Conservation (phyloP, 129 eudicot species). For the Lactuca sativa region DNA sequence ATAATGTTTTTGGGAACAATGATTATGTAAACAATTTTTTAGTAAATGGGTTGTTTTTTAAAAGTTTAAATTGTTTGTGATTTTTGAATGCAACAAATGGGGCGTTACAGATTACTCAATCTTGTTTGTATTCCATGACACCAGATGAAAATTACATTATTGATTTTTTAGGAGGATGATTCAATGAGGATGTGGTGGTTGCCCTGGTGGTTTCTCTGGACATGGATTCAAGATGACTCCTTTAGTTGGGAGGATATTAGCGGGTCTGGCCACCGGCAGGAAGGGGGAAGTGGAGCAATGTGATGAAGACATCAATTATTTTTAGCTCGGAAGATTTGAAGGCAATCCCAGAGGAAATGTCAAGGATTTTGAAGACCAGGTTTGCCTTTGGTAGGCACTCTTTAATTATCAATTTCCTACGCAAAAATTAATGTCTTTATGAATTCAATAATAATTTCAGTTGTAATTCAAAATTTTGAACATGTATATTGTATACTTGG, state of each 20-base stretch:
- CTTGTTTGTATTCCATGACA: conserved; percentile 87
- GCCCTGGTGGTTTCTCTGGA: conserved; percentile 87
- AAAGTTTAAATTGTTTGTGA: too few relatives aligned
- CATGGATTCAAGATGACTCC: conserved; percentile 98
- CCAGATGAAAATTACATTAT: conserved; percentile 85
- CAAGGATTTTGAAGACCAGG: conserved; percentile 63
- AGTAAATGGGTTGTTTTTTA: too few relatives aligned
- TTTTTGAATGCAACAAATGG: too few relatives aligned
- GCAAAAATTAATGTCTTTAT: too few relatives aligned
- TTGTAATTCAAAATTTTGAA: too few relatives aligned
- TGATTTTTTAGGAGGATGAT: conserved; percentile 82
- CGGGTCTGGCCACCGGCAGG: conserved; percentile 52
- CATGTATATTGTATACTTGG: too few relatives aligned
- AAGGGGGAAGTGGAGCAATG: conserved; percentile 25
- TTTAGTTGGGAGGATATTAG: conserved; percentile 57
- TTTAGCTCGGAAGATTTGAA: conserved; percentile 60
- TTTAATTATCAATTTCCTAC: neutral
- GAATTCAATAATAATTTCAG: too few relatives aligned
- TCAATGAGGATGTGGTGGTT: conserved; percentile 67
- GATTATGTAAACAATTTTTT: too few relatives aligned
- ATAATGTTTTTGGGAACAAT: too few relatives aligned
- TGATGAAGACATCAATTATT: conserved; percentile 44
- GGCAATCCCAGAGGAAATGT: conserved; percentile 56
- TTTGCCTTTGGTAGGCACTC: conserved; percentile 23
- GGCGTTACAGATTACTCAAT: conserved; percentile 43